These are phyloP conservation scores for Mucor saturninus DNA, from an alignment of 371 early-diverging fungal genomes.

Conservation along the genomic window DNA sequence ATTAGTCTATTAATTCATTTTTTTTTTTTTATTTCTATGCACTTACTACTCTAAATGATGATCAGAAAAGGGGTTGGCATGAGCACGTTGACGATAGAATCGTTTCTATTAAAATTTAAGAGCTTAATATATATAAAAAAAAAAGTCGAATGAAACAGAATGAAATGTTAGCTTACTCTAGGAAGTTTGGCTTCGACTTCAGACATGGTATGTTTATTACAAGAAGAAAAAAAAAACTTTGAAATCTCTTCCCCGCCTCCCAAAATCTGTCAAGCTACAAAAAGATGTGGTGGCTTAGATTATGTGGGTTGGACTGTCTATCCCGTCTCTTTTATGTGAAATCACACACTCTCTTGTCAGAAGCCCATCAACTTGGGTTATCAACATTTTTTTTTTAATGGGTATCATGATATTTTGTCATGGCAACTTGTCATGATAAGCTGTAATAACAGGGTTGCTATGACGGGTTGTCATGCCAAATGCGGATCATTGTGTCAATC, in stretches of 20 bases:
- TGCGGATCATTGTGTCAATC: too few relatives aligned
- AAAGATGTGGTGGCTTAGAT: neutral
- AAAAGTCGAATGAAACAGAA: neutral
- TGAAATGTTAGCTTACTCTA: slow-evolving; percentile 24
- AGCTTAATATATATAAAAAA: neutral
- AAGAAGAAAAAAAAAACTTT: neutral
- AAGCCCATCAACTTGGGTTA: too few relatives aligned
- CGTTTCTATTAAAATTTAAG: slow-evolving; percentile 66
- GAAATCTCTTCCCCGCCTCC: neutral
- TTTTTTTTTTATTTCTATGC: neutral
- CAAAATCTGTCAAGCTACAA: neutral
- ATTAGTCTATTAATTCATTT: neutral
- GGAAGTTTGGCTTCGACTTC: slow-evolving; percentile 47
- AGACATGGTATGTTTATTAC: slow-evolving; percentile 18
- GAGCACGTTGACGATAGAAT: slow-evolving; percentile 96
- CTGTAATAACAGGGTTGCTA: too few relatives aligned
- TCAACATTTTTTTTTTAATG: too few relatives aligned
- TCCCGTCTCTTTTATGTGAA: too few relatives aligned
- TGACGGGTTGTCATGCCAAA: too few relatives aligned
- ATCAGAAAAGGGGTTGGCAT: slow-evolving; percentile 98
- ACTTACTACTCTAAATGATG: slow-evolving; percentile 89
- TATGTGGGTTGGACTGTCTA: neutral
- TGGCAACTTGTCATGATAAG: too few relatives aligned
- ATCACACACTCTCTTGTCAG: too few relatives aligned
- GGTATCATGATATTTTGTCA: too few relatives aligned